phyloP scores from a whole-genome alignment of 441 rosid genomes.

The Macaranga tanarius region DNA sequence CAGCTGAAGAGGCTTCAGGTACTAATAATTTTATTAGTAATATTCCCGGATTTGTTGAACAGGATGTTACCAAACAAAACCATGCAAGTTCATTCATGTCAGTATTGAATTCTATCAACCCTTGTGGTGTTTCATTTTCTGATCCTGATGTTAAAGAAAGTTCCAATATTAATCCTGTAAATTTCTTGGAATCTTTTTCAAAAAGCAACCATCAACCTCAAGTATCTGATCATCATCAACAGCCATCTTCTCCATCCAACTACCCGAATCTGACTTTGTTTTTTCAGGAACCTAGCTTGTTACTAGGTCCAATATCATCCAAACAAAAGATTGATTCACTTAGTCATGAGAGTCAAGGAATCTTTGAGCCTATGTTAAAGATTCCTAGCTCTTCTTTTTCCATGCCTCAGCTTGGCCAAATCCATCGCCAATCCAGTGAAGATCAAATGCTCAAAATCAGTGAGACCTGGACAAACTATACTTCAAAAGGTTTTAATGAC shows the following conservation, averaged over 20 bases:
- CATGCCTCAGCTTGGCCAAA: constrained; percentile 27
- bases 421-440: constrained; percentile 21
- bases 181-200: constrained; percentile 58
- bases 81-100: constrained; percentile 29
- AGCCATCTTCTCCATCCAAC: constrained; percentile 45
- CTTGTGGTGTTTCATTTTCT: constrained; percentile 6
- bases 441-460: constrained; percentile 50
- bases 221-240: constrained; percentile 22
- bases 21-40: constrained; percentile 21
- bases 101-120: constrained; percentile 31
- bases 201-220: constrained; percentile 18
- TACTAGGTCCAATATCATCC: constrained; percentile 28
- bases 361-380: constrained; percentile 19
- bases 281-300: constrained; percentile 44
- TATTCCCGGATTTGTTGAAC: constrained; percentile 37
- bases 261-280: constrained; percentile 60
- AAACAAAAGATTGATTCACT: constrained; percentile 27
- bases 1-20: constrained; percentile 35
- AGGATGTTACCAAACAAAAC: constrained; percentile 22
- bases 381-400: constrained; percentile 28
- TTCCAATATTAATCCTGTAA: constrained; percentile 40
- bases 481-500: constrained; percentile 43
- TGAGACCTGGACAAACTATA: constrained; percentile 30
- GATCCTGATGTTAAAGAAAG: constrained; percentile 27
- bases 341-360: constrained; percentile 21